Percentiles rank a stretch among this genome's conserved stretches.
Evolutionary conservation across 495 filamentous ascomycete genomes (phyloP).

Genomic region (Neurospora sp.): DNA sequence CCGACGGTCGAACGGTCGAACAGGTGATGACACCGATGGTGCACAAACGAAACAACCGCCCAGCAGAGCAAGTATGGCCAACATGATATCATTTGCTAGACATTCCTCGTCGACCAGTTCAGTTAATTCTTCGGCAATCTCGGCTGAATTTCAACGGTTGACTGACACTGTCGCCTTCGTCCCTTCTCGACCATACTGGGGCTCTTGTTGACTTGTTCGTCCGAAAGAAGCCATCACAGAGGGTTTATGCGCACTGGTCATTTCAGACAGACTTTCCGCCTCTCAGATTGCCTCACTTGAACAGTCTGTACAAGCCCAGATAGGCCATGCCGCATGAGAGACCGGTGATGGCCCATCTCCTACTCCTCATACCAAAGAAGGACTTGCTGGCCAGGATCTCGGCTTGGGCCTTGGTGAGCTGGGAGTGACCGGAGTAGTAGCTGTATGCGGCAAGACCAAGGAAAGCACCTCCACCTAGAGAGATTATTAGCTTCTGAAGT

Average conservation of each 20-base stretch:
- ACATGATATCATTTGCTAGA: background rate
- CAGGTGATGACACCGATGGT: background rate
- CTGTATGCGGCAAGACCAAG: constrained; percentile 83
- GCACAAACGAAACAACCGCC: background rate
- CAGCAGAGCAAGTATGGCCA: background rate
- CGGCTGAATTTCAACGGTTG: background rate
- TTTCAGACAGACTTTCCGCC: background rate
- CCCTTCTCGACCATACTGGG: background rate
- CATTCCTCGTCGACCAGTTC: background rate
- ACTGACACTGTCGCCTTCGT: background rate
- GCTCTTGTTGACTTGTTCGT: background rate
- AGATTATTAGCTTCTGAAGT: background rate
- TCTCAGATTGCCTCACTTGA: constrained; percentile 11
- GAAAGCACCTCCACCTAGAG: constrained; percentile 62
- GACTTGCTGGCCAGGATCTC: constrained; percentile 60
- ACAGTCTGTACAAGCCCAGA: constrained; percentile 47
- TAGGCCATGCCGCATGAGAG: constrained; percentile 60
- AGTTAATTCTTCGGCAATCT: too few relatives aligned
- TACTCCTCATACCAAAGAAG: constrained; percentile 65
- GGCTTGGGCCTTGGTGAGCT: constrained; percentile 59
- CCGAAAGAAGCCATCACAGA: background rate
- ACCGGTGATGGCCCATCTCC: constrained; percentile 58
- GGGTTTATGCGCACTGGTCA: background rate
- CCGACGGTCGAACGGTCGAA: background rate
- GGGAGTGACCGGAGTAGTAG: constrained; percentile 67